Evolutionary conservation across 1,284 basidiomycete genomes (phyloP), one percentile per base, ranked within the genome.

Genomic region (Boletus sp.): DNA sequence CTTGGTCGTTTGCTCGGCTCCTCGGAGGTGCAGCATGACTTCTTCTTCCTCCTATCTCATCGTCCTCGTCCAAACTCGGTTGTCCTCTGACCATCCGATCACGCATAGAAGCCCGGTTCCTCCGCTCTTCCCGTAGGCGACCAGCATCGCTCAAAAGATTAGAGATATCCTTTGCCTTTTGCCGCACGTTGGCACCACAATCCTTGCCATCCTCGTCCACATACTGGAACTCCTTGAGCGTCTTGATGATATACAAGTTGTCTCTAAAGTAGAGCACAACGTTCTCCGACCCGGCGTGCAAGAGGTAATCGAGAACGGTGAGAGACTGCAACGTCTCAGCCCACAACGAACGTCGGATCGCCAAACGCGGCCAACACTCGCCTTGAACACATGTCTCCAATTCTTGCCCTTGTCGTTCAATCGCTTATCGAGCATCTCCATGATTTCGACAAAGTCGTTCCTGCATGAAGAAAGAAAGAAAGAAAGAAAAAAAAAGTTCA

Each of bases 321-420:
- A 99, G 77, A 41, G 93, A 91, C 88, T 94, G 57, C n/a, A 40
- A 33, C 4, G 14, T 22, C 29, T 61, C 53, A 61, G 51, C 44
- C 27, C 25, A 26, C 34, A 33, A 36, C 33, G 12, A 42, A 41
- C 33, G 33, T 2, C 4, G 25, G 38, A 48, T 45, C 33, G 12
- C 14, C 29, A 35, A 27, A 25, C 22, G 37, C 10, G n/a, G 35
- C 14, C 8, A 13, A 39, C 45, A 64, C 72, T 53, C 54, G 85
- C 91, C 78, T 99, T 99, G 82, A 98, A 99, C 52, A 99, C 96
- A 76, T 99, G 96, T 44, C 95, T 79, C 96, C 96, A 99, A 66
- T 99, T 98, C 82, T 99, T 99, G 34, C 96, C 96, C 75, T 98
- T 99, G 75, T 99, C 96, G 63, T 99, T 99, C 58, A 99, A 72